Conservation (phyloP, 768 basidiomycete species). For the Tephrocybe sp. region DNA sequence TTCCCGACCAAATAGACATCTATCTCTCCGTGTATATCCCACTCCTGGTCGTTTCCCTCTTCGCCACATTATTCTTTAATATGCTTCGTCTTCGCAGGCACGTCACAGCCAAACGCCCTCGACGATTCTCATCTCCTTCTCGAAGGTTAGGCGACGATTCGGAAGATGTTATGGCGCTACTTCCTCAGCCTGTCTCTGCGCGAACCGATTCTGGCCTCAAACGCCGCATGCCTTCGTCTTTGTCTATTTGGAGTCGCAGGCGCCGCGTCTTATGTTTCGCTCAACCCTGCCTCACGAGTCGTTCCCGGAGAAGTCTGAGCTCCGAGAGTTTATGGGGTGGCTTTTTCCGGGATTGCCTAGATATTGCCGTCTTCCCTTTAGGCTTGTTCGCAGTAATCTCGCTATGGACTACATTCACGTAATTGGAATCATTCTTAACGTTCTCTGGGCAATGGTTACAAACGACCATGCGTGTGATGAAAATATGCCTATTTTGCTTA, state of each 20-base stretch:
- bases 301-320: background rate
- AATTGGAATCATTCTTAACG: background rate
- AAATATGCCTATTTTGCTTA: too few species aligned
- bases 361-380: conserved; percentile 42
- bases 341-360: conserved; percentile 36
- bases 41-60: conserved; percentile 56
- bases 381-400: conserved; percentile 36
- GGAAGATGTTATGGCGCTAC: conserved; percentile 4
- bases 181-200: conserved; percentile 18
- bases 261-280: conserved; percentile 5
- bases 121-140: conserved; percentile 9
- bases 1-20: conserved; percentile 83
- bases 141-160: background rate
- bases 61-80: conserved; percentile 35
- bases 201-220: background rate
- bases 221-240: conserved; percentile 1
- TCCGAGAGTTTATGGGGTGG: conserved; percentile 22
- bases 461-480: background rate
- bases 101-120: conserved; percentile 2
- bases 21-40: conserved; percentile 76
- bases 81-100: conserved; percentile 12
- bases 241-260: background rate
- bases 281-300: background rate
- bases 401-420: conserved; percentile 27
- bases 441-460: background rate